phyloP scores from a whole-genome alignment of 306 rosid genomes.

The Albizia julibrissin region DNA sequence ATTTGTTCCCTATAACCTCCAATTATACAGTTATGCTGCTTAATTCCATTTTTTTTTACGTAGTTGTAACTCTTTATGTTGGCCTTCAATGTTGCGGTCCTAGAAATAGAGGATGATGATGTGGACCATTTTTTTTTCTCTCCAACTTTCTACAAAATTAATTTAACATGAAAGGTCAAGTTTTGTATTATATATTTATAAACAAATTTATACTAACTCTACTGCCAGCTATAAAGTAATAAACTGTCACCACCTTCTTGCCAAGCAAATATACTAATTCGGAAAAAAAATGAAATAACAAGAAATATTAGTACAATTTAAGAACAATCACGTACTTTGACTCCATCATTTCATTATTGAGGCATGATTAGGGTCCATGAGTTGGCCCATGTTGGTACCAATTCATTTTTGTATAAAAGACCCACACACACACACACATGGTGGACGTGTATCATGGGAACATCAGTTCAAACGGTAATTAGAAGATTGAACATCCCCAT shows the following conservation, averaged over 20 bases:
- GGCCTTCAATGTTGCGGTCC: no score
- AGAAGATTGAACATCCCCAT: conserved; percentile 31
- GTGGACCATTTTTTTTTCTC: no score
- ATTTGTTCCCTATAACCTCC: no score
- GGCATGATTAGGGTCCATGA: conserved; percentile 82
- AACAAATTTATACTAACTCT: neutral
- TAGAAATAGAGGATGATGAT: no score
- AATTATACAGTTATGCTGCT: no score
- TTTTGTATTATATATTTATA: neutral
- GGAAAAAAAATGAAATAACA: conserved; percentile 22
- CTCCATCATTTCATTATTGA: conserved; percentile 85
- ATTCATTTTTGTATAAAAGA: conserved; percentile 75
- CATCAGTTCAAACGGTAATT: conserved; percentile 13
- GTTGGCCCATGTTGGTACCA: conserved; percentile 60
- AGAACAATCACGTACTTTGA: conserved; percentile 72
- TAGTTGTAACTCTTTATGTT: no score
- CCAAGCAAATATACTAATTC: neutral
- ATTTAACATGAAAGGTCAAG: neutral
- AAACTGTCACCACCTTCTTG: conserved; percentile 20
- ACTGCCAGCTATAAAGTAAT: neutral
- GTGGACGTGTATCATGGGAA: conserved; percentile 21
- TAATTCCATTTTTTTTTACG: no score
- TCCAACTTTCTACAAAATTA: no score
- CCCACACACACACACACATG: conserved; percentile 28
- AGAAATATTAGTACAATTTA: neutral